Conservation (phyloP, 805 yeast species). For the Candida succiphila region DNA sequence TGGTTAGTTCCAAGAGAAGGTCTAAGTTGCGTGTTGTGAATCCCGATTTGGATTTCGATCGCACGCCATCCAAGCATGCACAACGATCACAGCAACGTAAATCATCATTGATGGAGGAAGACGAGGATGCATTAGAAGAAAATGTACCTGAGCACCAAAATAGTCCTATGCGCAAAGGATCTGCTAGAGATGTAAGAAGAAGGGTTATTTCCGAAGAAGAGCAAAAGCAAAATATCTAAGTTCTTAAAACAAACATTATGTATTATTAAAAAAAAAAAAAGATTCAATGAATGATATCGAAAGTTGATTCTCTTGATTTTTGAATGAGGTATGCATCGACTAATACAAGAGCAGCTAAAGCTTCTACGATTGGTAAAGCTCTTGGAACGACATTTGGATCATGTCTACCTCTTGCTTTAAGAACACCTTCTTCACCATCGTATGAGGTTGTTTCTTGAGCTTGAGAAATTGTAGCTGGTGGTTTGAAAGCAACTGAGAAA, state of each 20-base stretch:
- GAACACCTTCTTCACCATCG: conserved; percentile 77
- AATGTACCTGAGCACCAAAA: too few relatives aligned
- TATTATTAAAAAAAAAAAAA: not conserved
- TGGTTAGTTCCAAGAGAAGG: conserved; percentile 57
- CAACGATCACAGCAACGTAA: not conserved
- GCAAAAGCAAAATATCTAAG: conserved; percentile 7
- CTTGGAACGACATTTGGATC: conserved; percentile 98
- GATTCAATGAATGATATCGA: conserved; percentile 18
- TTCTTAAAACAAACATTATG: conserved; percentile 5
- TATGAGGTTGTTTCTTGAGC: conserved; percentile 84
- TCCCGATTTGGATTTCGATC: conserved; percentile 39
- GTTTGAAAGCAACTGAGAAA: conserved; percentile 93
- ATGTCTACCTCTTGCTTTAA: conserved; percentile 96
- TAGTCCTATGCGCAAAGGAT: conserved; percentile 2
- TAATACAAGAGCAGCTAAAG: conserved; percentile 93
- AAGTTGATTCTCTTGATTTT: conserved; percentile 65
- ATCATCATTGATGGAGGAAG: too few relatives aligned
- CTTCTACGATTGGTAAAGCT: conserved; percentile 97
- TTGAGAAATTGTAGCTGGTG: conserved; percentile 95
- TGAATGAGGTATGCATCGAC: conserved; percentile 83
- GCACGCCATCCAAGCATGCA: not conserved
- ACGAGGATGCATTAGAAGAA: not conserved
- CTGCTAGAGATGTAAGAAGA: conserved; percentile 7
- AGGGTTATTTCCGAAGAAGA: conserved; percentile 21
- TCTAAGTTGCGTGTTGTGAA: conserved; percentile 51